Evolutionary conservation across 495 filamentous ascomycete genomes (phyloP), one percentile per base, ranked within the genome.

Genomic region (Aspergillus leporis): DNA sequence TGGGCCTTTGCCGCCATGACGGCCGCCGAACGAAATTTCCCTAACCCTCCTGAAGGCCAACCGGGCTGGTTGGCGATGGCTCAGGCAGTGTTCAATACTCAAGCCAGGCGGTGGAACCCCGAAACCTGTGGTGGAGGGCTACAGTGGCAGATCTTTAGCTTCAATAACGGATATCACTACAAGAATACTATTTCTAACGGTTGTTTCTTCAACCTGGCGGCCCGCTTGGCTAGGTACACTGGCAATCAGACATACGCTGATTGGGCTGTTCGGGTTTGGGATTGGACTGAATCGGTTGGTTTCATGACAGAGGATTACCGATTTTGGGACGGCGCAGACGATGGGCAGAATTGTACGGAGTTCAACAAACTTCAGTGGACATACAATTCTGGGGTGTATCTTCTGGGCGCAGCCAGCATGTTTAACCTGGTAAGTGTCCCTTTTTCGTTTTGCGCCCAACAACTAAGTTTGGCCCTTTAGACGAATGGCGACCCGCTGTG

Each of bases 1-100:
- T 96, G 91, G 91, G 91, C 80, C 31, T 86, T 95, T 70, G 80
- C 90, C 4, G 89, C 86, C 34, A 90, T 96, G 85, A 81, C 85
- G 7, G 91, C 91, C 0, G 90, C 91, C 4, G 91, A 96, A 70
- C 81, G 85, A 50, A 88, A 87, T 49, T 93, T 86, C 61, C 87
- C 87, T 21, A 77, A 80, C 52, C 80, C 80, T 7, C 75, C 74
- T 2, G 59, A 60, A 0, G 80, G 83, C 46, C 60, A 86, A 58
- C 87, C 89, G 3, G 82, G 85, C 58, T 94, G 90, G 89, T 75
- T 94, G 4, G 87, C 87, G 4, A 79, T 94, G 53, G 90, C 88
- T n/a, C 88, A 93, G 67, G 89, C 86, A 9, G 87, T 87, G 5
- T 93, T 93, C 73, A 91, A 93, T 70, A 85, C 83, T 0, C 89